Conservation (phyloP, 1,139 yeast genomes). For the Spencermartinsiella ligniputridi region DNA sequence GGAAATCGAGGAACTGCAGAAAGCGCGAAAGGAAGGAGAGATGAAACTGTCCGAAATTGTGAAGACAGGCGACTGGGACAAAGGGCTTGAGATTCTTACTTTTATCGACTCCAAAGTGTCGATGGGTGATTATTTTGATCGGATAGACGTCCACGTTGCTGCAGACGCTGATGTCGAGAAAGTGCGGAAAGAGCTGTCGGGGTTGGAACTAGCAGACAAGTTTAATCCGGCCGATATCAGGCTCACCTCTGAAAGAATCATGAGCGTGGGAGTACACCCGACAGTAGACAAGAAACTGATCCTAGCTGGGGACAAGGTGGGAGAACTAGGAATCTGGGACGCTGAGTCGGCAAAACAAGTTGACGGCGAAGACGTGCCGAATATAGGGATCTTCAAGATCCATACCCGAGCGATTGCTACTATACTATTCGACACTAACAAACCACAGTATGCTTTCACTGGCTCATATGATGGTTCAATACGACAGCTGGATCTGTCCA, state of each 20-base stretch:
- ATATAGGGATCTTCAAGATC: constrained; percentile 60
- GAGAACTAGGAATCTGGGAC: constrained; percentile 88
- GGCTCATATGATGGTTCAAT: constrained; percentile 86
- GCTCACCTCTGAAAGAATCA: constrained; percentile 67
- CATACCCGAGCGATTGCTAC: constrained; percentile 74
- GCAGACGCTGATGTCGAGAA: constrained; percentile 32
- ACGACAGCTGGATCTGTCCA: constrained; percentile 62
- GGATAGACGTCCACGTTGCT: constrained; percentile 35
- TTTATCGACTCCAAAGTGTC: constrained; percentile 53
- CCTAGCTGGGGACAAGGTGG: constrained; percentile 82
- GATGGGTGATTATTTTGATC: constrained; percentile 74
- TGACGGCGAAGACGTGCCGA: constrained; percentile 44
- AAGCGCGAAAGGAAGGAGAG: constrained; percentile 32
- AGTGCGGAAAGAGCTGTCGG: constrained; percentile 50
- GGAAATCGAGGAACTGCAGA: constrained; percentile 32
- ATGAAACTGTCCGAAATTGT: constrained; percentile 30
- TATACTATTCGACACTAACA: constrained; percentile 48
- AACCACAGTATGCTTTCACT: constrained; percentile 56
- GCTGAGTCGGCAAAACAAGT: constrained; percentile 40
- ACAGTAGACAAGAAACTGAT: constrained; percentile 55
- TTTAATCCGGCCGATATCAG: constrained; percentile 70
- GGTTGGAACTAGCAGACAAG: constrained; percentile 47
- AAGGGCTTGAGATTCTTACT: constrained; percentile 28
- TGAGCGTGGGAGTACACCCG: constrained; percentile 75
- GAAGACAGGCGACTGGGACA: constrained; percentile 34